Evolutionary conservation across 805 yeast species (phyloP).

Genomic region (Myxozyma kluyveri): DNA sequence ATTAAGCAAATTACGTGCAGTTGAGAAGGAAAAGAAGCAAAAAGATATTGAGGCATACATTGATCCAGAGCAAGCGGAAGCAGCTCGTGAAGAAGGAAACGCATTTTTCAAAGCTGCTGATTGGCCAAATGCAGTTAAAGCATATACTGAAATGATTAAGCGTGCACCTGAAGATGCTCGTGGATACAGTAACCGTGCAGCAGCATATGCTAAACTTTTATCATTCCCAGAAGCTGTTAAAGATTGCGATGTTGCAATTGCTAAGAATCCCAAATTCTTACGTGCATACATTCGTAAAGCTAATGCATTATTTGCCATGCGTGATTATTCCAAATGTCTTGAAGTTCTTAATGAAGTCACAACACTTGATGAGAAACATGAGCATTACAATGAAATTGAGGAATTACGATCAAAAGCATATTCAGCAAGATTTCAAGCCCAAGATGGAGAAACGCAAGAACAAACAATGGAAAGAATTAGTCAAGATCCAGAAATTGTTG

Average conservation of each 20-base stretch:
- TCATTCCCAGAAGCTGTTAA: slow-evolving; percentile 95
- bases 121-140: slow-evolving; percentile 95
- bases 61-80: slow-evolving; percentile 91
- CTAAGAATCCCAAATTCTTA: slow-evolving; percentile 80
- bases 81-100: slow-evolving; percentile 90
- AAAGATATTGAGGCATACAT: slow-evolving; percentile 75
- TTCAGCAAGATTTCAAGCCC: slow-evolving; percentile 73
- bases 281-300: slow-evolving; percentile 98
- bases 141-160: slow-evolving; percentile 92
- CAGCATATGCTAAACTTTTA: slow-evolving; percentile 89
- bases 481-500: slow-evolving; percentile 90
- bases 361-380: slow-evolving; percentile 60
- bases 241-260: slow-evolving; percentile 89
- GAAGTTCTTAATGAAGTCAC: slow-evolving; percentile 81
- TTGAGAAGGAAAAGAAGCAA: slow-evolving; percentile 81
- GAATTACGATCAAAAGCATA: slow-evolving; percentile 58
- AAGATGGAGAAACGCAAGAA: slow-evolving; percentile 80
- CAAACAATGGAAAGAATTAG: slow-evolving; percentile 87
- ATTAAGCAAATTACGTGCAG: slow-evolving; percentile 75
- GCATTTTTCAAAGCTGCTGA: slow-evolving; percentile 84
- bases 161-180: slow-evolving; percentile 97
- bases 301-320: slow-evolving; percentile 84
- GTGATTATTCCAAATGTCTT: slow-evolving; percentile 75
- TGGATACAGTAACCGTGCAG: slow-evolving; percentile 97
- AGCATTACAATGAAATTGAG: slow-evolving; percentile 73